These are phyloP conservation scores for Harrya chromipes DNA, from an alignment of 768 basidiomycete genomes.

Conservation along the genomic window DNA sequence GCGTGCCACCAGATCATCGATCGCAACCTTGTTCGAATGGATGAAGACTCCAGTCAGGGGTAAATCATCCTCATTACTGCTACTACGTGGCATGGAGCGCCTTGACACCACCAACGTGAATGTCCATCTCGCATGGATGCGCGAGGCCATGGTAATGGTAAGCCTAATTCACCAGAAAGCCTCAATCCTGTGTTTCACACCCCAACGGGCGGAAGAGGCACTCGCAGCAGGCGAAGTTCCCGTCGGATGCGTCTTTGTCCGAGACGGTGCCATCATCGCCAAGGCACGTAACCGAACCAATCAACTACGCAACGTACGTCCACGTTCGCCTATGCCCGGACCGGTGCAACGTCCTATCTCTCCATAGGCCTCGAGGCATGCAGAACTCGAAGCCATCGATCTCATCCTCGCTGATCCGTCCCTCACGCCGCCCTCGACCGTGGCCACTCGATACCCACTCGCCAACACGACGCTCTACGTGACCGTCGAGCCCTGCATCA, in stretches of 20 bases:
- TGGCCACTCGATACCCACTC: conserved; percentile 54
- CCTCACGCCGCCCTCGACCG: conserved; percentile 46
- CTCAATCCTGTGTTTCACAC: conserved; percentile 5
- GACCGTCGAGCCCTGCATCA: conserved; percentile 98
- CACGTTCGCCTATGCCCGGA: neutral
- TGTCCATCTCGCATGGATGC: conserved; percentile 69
- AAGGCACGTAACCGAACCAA: conserved; percentile 92
- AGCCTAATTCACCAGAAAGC: conserved; percentile 4
- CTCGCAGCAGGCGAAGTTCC: conserved; percentile 85
- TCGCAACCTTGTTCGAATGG: no score
- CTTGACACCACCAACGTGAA: neutral
- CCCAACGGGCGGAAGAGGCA: conserved; percentile 76
- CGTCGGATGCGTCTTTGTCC: conserved; percentile 94
- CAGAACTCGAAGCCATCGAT: conserved; percentile 96
- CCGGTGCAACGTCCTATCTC: neutral
- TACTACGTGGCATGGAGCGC: neutral
- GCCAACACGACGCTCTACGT: conserved; percentile 86
- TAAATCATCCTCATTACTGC: no score
- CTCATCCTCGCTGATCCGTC: conserved; percentile 63
- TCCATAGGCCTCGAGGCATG: conserved; percentile 87
- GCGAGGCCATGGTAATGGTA: conserved; percentile 80
- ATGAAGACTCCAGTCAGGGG: no score
- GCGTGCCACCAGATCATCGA: no score
- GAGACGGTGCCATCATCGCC: conserved; percentile 74
- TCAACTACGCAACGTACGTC: conserved; percentile 80